Evolutionary conservation across 2,329 filamentous ascomycete genomes (phyloP).

Genomic region (Penicillium rolfsii): DNA sequence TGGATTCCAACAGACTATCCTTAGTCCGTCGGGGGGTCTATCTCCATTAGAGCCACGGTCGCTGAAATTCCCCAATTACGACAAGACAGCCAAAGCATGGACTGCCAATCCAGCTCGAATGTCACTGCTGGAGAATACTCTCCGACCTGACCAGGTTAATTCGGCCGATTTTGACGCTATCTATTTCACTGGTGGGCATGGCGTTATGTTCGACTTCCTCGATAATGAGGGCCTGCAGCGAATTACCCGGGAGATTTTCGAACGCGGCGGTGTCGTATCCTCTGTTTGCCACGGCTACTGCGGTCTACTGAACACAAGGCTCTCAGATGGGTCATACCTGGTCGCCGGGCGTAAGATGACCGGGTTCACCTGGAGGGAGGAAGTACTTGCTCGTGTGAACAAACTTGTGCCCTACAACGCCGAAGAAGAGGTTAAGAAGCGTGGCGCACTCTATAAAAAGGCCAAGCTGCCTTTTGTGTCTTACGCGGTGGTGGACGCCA

Average conservation of each 20-base stretch:
- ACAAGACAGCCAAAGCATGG: conserved; percentile 20
- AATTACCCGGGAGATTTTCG: conserved; percentile 49
- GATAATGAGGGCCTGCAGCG: conserved; percentile 16
- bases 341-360: conserved; percentile 45
- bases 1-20: conserved; percentile 14
- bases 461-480: conserved; percentile 14
- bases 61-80: conserved; percentile 19
- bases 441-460: conserved; percentile 15
- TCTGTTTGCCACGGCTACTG: conserved; percentile 51
- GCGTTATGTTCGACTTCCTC: conserved; percentile 17
- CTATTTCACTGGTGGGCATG: conserved; percentile 18
- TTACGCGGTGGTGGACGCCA: conserved; percentile 21
- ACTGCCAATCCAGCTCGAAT: conserved; percentile 10
- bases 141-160: conserved; percentile 13
- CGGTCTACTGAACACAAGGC: conserved; percentile 47
- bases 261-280: conserved; percentile 46
- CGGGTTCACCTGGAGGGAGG: conserved; percentile 49
- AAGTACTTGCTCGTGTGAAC: conserved; percentile 29
- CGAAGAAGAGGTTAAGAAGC: conserved; percentile 17
- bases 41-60: conserved; percentile 17
- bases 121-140: conserved; percentile 13
- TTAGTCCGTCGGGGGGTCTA: conserved; percentile 12
- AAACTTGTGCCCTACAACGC: conserved; percentile 18
- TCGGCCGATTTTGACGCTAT: conserved; percentile 11
- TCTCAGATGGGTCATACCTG: conserved; percentile 44